phyloP scores from a whole-genome alignment of 2,329 filamentous ascomycete genomes.

The Escovopsis weberi region DNA sequence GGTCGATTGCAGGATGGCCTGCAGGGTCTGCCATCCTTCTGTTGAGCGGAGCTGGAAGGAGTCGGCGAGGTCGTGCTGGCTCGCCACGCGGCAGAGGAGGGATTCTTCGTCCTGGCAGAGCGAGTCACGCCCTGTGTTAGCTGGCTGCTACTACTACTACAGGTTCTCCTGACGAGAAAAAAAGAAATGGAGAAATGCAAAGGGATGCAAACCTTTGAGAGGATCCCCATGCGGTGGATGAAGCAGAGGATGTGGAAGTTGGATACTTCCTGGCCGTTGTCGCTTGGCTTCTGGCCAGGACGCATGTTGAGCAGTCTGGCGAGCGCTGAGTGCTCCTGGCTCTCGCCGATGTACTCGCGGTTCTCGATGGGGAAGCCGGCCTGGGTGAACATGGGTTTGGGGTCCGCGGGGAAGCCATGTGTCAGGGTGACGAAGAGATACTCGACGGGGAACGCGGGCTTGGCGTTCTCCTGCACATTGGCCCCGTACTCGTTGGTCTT shows the following conservation, averaged over 20 bases:
- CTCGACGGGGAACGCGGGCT: conserved; percentile 90
- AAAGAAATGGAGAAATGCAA: not conserved
- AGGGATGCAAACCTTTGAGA: conserved; percentile 57
- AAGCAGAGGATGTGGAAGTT: conserved; percentile 94
- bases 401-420: conserved; percentile 78
- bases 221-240: conserved; percentile 62
- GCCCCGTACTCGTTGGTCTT: conserved; percentile 92
- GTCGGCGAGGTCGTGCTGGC: conserved; percentile 64
- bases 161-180: not conserved
- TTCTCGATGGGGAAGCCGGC: conserved; percentile 82
- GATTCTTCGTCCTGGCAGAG: conserved; percentile 65
- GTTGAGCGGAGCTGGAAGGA: conserved; percentile 73
- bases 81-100: conserved; percentile 73
- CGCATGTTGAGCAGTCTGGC: conserved; percentile 53
- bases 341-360: conserved; percentile 70
- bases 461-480: conserved; percentile 94
- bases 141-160: too few relatives aligned
- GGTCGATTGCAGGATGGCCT: conserved; percentile 88
- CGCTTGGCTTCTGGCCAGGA: conserved; percentile 42
- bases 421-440: conserved; percentile 93
- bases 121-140: not conserved
- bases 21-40: conserved; percentile 84
- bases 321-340: conserved; percentile 60
- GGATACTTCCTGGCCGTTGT: conserved; percentile 56
- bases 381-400: conserved; percentile 62